A percentile compares a stretch with the other conserved stretches of the same genome.
Evolutionary conservation across 1,139 yeast genomes (phyloP).

Genomic region (Debaryomycetaceae sp.): DNA sequence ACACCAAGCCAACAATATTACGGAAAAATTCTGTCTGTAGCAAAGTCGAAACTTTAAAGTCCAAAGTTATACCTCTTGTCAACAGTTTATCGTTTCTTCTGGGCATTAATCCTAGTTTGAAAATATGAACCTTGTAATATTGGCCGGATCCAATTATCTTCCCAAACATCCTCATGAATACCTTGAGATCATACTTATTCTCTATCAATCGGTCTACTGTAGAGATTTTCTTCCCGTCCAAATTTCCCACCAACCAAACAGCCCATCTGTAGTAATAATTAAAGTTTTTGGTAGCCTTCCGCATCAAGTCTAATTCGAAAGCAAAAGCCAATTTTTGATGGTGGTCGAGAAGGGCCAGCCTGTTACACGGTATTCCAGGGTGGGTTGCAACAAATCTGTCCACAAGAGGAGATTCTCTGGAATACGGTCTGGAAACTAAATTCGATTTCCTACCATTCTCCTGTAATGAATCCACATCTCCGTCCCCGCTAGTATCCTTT

Average conservation of each 20-base stretch:
- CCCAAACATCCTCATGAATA: conserved; percentile 7
- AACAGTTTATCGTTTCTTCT: conserved; percentile 9
- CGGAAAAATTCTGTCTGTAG: conserved; percentile 12
- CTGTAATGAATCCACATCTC: conserved; percentile 1
- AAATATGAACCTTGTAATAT: conserved; percentile 12
- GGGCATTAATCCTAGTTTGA: conserved; percentile 15
- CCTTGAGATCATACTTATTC: conserved; percentile 15
- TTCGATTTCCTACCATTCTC: background rate
- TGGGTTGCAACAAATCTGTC: conserved; percentile 2
- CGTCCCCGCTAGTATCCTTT: background rate
- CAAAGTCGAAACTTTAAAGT: conserved; percentile 10
- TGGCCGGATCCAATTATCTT: conserved; percentile 3
- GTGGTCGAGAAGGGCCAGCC: conserved; percentile 13
- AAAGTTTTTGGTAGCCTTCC: conserved; percentile 10
- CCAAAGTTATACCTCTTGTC: conserved; percentile 10
- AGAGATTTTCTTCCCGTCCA: conserved; percentile 3
- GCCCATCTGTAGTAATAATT: conserved; percentile 20
- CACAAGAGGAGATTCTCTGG: background rate
- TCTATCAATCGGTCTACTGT: conserved; percentile 12
- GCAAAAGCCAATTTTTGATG: conserved; percentile 12
- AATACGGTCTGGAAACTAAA: background rate
- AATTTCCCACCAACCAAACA: conserved; percentile 10
- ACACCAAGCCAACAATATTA: conserved; percentile 8
- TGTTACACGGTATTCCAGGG: conserved; percentile 14
- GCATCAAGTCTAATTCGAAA: conserved; percentile 10